Conservation (phyloP, 306 rosid genomes). For the Quercus glauca region DNA sequence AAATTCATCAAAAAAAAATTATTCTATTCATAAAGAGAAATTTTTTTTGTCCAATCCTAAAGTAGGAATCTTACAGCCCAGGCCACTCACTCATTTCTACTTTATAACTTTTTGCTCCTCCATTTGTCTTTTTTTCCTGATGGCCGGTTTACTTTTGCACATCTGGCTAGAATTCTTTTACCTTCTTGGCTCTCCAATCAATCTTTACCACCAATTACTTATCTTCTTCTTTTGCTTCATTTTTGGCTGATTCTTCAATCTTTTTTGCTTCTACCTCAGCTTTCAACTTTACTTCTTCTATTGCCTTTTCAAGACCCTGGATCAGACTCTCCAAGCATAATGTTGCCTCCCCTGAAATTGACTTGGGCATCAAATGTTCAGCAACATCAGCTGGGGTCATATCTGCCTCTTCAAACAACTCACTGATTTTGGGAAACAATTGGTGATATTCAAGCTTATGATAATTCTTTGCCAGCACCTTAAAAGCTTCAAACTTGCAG, state of each 20-base stretch:
- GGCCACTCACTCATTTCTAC: too few relatives aligned
- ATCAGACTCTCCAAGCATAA: conserved; percentile 38
- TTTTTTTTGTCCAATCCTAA: not conserved
- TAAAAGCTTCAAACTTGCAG: conserved; percentile 69
- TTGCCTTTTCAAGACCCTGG: conserved; percentile 47
- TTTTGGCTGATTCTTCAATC: conserved; percentile 3
- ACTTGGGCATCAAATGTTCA: conserved; percentile 77
- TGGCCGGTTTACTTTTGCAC: not conserved
- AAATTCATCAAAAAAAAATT: not conserved
- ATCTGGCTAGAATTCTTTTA: not conserved
- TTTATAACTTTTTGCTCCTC: not conserved
- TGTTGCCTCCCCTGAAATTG: conserved; percentile 26
- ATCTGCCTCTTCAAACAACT: conserved; percentile 31
- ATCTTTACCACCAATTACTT: not conserved
- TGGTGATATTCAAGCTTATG: conserved; percentile 44
- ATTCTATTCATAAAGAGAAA: not conserved
- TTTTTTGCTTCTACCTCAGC: conserved; percentile 27
- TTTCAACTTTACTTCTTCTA: conserved; percentile 32
- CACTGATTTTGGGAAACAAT: conserved; percentile 32
- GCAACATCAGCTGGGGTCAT: conserved; percentile 91
- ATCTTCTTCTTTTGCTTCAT: conserved; percentile 22
- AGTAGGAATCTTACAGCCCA: not conserved
- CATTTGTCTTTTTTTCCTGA: not conserved
- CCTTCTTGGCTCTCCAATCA: not conserved
- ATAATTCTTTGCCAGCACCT: conserved; percentile 60